Evolutionary conservation across 2,329 filamentous ascomycete species (phyloP), one percentile per base, ranked within the genome.

Genomic region (Rachicladosporium sp.): DNA sequence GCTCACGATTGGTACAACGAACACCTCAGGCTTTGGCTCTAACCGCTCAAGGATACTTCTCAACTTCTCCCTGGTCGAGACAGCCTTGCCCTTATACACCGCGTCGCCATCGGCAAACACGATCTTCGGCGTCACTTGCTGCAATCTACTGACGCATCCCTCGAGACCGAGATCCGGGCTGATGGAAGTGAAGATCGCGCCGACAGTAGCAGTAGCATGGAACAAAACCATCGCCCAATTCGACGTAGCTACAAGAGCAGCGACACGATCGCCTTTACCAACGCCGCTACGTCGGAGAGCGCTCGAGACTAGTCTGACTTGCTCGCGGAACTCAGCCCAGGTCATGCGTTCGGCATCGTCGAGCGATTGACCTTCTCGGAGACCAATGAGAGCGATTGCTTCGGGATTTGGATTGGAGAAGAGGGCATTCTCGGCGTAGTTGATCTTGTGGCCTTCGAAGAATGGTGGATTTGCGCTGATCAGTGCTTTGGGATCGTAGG

Each of bases 101-200:
- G 60, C 57, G 40, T 63, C 56, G 9, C 54, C 56, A 43, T 67
- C 64, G 2, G 57, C 60, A 43, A 67, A 65, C 6, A 67, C 46
- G 3, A 66, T 52, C 2, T 48, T 54, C 1, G 64, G 63, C 5
- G 54, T 53, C 19, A 66, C 61, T 46, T 67, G 63, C 38, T 57
- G 51, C 27, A 66, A 45, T 15, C 64, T 51, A 6, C 57, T 55
- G 4, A 64, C 50, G 51, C 61, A 58, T 4, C 57, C 57, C 38
- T 56, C 50, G 1, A 49, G 36, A 2, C 65, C 65, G 36, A 67
- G 54, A 48, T 67, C 65, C 1, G 64, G 63, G n/a, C 57, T 54
- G 44, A 67, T 65, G 8, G 56, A 63, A 2, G 63, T 65, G 50
- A 63, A 68, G 33, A 67, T 61, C 4, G 62, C 64, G 4, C 63